phyloP scores from a whole-genome alignment of 2,329 filamentous ascomycete genomes.

The Talaromyces amestolkiae region DNA sequence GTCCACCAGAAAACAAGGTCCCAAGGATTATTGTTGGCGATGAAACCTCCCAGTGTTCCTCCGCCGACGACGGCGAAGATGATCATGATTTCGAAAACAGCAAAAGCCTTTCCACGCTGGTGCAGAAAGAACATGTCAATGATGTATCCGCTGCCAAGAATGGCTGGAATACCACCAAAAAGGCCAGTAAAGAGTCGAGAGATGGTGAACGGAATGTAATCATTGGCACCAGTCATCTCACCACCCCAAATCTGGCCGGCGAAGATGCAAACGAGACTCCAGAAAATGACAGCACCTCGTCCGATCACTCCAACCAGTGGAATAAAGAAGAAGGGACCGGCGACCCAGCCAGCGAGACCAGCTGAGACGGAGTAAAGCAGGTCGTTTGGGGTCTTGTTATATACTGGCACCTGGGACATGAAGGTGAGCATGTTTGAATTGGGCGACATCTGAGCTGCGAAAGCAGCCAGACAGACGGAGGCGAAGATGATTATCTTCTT shows the following conservation, averaged over 20 bases:
- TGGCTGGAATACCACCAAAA: slow-evolving; percentile 18
- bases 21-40: slow-evolving; percentile 20
- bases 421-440: slow-evolving; percentile 18
- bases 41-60: slow-evolving; percentile 22
- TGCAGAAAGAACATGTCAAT: slow-evolving; percentile 28
- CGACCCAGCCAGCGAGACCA: slow-evolving; percentile 22
- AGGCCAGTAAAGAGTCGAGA: slow-evolving; percentile 23
- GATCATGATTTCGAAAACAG: slow-evolving; percentile 18
- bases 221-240: slow-evolving; percentile 24
- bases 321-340: slow-evolving; percentile 25
- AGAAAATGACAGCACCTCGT: slow-evolving; percentile 24
- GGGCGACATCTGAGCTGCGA: slow-evolving; percentile 18
- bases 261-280: slow-evolving; percentile 23
- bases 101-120: slow-evolving; percentile 26
- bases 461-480: slow-evolving; percentile 13
- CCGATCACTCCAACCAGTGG: slow-evolving; percentile 23
- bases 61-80: slow-evolving; percentile 19
- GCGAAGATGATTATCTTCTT: slow-evolving; percentile 19
- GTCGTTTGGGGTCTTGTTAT: slow-evolving; percentile 21
- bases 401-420: slow-evolving; percentile 20
- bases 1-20: slow-evolving; percentile 24
- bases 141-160: slow-evolving; percentile 21
- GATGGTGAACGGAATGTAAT: slow-evolving; percentile 25
- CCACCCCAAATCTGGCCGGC: slow-evolving; percentile 27
- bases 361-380: slow-evolving; percentile 19